These are phyloP conservation scores for Tetrahymena elliotti DNA, from an alignment of 73 alveolate genomes.

Conservation along the genomic window DNA sequence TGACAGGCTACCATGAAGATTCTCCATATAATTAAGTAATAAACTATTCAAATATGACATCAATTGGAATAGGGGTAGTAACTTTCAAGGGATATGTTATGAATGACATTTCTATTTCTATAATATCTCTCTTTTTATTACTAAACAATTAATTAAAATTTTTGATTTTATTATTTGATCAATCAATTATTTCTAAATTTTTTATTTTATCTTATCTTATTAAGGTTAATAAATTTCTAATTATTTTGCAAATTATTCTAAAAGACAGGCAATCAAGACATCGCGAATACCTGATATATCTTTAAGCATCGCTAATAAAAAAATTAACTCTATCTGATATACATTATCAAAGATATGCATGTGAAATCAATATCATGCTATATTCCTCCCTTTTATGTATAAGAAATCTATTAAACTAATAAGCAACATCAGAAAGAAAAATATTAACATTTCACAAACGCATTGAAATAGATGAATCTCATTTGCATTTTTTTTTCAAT, in stretches of 20 bases:
- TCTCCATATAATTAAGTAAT: background rate
- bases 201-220: background rate
- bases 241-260: background rate
- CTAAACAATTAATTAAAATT: background rate
- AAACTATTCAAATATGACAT: background rate
- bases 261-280: no score
- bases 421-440: background rate
- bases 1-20: background rate
- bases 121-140: background rate
- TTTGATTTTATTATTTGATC: background rate
- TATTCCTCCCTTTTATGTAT: no score
- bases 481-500: no score
- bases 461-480: background rate
- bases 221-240: background rate
- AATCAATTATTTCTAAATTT: background rate
- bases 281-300: background rate
- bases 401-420: background rate
- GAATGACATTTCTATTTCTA: background rate
- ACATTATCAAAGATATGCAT: background rate
- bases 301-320: background rate
- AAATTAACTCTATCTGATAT: background rate
- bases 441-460: background rate
- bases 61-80: background rate
- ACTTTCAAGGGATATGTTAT: background rate
- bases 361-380: background rate